These are phyloP conservation scores for Wickerhamomyces strasburgensis DNA, from an alignment of 805 yeast species.

Conservation along the genomic window DNA sequence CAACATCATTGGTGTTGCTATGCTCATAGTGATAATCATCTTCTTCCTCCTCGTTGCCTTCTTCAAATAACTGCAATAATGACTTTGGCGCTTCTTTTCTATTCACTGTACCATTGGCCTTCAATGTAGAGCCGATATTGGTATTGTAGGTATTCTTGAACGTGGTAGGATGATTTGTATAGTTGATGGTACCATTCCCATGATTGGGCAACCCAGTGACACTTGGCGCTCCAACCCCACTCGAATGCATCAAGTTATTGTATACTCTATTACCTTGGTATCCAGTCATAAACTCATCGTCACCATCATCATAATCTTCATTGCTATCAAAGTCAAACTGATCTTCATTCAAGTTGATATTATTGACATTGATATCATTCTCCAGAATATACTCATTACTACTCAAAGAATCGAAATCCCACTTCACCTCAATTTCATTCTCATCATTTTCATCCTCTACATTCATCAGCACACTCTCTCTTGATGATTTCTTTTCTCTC, in stretches of 20 bases:
- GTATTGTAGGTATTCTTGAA: constrained; percentile 26
- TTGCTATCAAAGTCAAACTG: constrained; percentile 21
- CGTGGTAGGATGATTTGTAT: constrained; percentile 18
- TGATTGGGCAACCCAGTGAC: too few relatives aligned
- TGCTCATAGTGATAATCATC: too few relatives aligned
- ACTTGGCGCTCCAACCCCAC: too few relatives aligned
- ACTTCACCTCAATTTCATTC: constrained; percentile 49
- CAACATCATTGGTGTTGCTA: constrained; percentile 4
- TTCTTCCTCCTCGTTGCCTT: constrained; percentile 31
- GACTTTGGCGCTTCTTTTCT: constrained; percentile 66
- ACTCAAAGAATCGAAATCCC: constrained; percentile 88
- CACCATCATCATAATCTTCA: constrained; percentile 25
- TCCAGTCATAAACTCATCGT: constrained; percentile 26
- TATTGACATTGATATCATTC: constrained; percentile 51
- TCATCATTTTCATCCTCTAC: constrained; percentile 40
- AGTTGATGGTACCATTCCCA: constrained; percentile 16
- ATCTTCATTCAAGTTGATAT: constrained; percentile 26
- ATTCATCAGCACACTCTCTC: constrained; percentile 42
- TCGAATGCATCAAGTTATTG: not conserved
- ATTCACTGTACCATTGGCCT: constrained; percentile 24
- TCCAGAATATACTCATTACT: constrained; percentile 69
- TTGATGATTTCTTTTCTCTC: constrained; percentile 61
- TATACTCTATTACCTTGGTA: constrained; percentile 16
- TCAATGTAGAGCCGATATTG: constrained; percentile 22
- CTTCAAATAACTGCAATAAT: constrained; percentile 64